phyloP scores from a whole-genome alignment of 495 filamentous ascomycete species.

The Durotheca rogersii region DNA sequence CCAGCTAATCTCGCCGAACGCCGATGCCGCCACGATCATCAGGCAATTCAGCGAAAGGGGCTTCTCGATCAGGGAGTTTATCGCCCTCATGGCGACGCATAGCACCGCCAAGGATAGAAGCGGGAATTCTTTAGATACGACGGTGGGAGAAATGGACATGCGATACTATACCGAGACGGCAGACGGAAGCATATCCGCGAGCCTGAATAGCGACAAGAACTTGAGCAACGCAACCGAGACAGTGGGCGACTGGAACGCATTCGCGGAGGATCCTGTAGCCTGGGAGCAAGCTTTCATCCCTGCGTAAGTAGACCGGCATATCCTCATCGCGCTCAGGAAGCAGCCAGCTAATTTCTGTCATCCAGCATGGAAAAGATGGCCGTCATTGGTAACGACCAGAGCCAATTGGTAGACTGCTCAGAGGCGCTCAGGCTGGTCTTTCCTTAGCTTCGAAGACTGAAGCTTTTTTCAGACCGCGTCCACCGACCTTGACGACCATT shows the following conservation, averaged over 20 bases:
- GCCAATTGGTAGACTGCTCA: slow-evolving; percentile 22
- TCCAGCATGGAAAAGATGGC: slow-evolving; percentile 29
- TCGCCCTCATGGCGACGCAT: slow-evolving; percentile 31
- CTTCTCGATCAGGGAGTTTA: slow-evolving; percentile 25
- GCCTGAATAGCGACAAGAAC: slow-evolving; percentile 24
- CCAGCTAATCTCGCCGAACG: slow-evolving; percentile 14
- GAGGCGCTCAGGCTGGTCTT: slow-evolving; percentile 21
- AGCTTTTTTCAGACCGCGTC: no score
- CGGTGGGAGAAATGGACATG: slow-evolving; percentile 16
- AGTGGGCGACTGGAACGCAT: slow-evolving; percentile 17
- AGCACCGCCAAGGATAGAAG: slow-evolving; percentile 21
- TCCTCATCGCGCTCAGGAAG: background rate
- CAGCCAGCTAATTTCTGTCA: background rate
- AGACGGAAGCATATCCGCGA: slow-evolving; percentile 17
- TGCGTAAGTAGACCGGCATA: slow-evolving; percentile 13
- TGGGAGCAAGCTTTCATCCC: slow-evolving; percentile 30
- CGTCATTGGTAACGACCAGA: slow-evolving; percentile 22
- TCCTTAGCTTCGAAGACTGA: no score
- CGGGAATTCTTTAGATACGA: slow-evolving; percentile 17
- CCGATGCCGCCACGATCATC: slow-evolving; percentile 19
- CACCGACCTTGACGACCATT: no score
- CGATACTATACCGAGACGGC: slow-evolving; percentile 25
- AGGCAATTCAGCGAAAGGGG: slow-evolving; percentile 26
- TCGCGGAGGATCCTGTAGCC: slow-evolving; percentile 9
- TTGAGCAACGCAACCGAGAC: slow-evolving; percentile 25